Evolutionary conservation across 495 filamentous ascomycete species (phyloP), one percentile per base, ranked within the genome.

Genomic region (Cudoniella acicularis): DNA sequence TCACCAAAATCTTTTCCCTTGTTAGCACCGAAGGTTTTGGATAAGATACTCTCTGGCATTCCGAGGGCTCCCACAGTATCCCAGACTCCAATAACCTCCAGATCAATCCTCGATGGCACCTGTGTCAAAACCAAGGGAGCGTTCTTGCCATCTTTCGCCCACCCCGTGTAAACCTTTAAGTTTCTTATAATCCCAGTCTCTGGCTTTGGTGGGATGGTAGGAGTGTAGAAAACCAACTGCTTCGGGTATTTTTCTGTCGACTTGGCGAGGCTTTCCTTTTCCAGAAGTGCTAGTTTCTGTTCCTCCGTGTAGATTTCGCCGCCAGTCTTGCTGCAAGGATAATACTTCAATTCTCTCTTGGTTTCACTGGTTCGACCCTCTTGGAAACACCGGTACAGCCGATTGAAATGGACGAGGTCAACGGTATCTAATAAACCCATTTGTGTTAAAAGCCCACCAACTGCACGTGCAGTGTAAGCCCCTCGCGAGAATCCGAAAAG

Each of bases 401-500:
- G 81, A 25, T 81, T 79, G 59, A 88, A 81, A 57, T 72, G 74
- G 23, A 83, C 79, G 70, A 88, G 75, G 9, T 84, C 87, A 23
- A 78, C 75, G 20, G 79, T 76, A 2, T 80, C 87, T 22, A 89
- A 73, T 2, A 90, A 68, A 0, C 86, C 87, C 1, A 89, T 69
- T 18, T 79, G 71, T 1, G 73, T 75, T 43, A 90, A 79, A 67
- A 88, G 72, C 3, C 84, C 82, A 36, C 79, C 81, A 21, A 89
- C 79, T 23, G 78, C 81, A 49, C 87, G 76, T 1, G 84, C 85
- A 0, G 86, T 89, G 62, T 85, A 90, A 10, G 86, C 86, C 9
- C 87, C 86, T 2, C 87, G 78, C 23, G 85, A 88, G 70, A 89
- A 90, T n/a, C 87, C 87, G 36, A 88, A 61, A 22, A 90, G 74